Base-by-base conservation (phyloP, 2,329 filamentous ascomycete species). In the Ophiostoma perfectum region DNA sequence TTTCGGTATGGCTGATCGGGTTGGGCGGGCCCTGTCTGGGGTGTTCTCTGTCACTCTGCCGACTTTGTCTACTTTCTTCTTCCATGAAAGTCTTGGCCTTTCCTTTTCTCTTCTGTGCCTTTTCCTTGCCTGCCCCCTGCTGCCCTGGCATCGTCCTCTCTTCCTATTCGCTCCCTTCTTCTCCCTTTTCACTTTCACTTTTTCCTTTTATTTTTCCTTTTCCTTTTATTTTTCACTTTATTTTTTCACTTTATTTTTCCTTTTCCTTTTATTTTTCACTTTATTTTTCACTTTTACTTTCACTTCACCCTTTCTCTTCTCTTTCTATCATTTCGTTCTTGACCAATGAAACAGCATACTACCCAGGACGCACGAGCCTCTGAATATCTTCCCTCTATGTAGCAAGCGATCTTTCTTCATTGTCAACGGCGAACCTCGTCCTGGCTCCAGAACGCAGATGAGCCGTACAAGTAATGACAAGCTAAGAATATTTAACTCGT, bases 1-100 rank as follows among this genome's bases (percentile, higher is more conserved):
- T 41, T 66, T 66, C 38, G 55, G 65, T 64, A 66, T 67, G 69
- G 67, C 64, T 45, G 60, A 66, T 65, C 62, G 60, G 49, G n/a
- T 27, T 49, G 62, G 39, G 65, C 68, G 68, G 68, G 65, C 55
- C 65, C 36, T 27, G 58, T 62, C 47, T 58, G 64, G 42, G 67
- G 63, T 60, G 11, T 66, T 47, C 42, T 62, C 18, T 64, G 12
- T 58, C 42, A 27, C n/a, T 67, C 14, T 14, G 18, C 39, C 27
- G 16, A 36, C 5, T 66, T 18, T 11, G 18, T 42, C n/a, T 18
- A 39, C 49, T 41, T 55, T 38, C 42, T 65, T 65, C 41, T 67
- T 27, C 27, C 27, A 27, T 27, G 27, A 27, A 27, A 27, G 27
- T 27, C 27, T 27, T 27, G 27, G 52, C 39, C 49, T 49, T 62